These are phyloP conservation scores for Thymus mandschuricus DNA, from an alignment of 257 asterid genomes.

Conservation along the genomic window DNA sequence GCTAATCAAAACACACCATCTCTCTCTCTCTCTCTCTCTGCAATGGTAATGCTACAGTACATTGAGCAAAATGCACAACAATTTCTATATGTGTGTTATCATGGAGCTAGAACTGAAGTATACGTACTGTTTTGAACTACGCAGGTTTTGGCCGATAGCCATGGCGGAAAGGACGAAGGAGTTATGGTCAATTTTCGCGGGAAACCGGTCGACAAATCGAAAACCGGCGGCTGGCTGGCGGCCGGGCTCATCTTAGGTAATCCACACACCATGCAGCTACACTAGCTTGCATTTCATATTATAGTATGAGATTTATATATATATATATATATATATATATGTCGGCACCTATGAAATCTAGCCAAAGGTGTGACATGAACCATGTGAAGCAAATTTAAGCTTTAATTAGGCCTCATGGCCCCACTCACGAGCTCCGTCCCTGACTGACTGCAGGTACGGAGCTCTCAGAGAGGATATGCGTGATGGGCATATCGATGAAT, in stretches of 20 bases:
- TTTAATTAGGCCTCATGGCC: neutral
- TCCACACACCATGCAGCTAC: neutral
- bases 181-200: conserved; percentile 66
- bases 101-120: neutral
- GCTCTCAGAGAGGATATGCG: conserved; percentile 83
- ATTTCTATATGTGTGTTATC: neutral
- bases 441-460: conserved; percentile 57
- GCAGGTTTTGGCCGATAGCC: conserved; percentile 62
- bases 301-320: too few species aligned
- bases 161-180: conserved; percentile 47
- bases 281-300: neutral
- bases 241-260: conserved; percentile 89
- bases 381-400: too few species aligned
- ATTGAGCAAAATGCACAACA: neutral
- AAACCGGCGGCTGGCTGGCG: conserved; percentile 87
- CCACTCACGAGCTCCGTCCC: neutral
- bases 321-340: too few species aligned
- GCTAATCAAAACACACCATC: neutral
- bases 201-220: conserved; percentile 68
- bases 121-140: conserved; percentile 6
- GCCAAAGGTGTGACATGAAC: too few species aligned
- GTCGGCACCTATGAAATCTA: too few species aligned
- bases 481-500: conserved; percentile 89
- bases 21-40: conserved; percentile 10
- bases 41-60: conserved; percentile 39